Base-by-base conservation (phyloP, 2,329 filamentous ascomycete species). In the Phialocephala subalpina region DNA sequence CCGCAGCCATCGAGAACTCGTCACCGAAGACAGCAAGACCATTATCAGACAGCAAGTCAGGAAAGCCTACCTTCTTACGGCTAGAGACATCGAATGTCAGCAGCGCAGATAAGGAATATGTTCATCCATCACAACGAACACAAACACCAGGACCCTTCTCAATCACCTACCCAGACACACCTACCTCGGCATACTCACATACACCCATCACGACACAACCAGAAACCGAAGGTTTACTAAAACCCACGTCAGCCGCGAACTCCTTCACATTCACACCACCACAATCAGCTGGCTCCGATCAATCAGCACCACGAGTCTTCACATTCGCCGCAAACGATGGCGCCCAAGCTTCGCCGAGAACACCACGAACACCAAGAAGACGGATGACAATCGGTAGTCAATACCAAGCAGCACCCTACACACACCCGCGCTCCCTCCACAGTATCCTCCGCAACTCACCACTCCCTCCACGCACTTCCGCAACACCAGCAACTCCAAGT, bases 391-490 rank as follows among this genome's bases (percentile, higher is more conserved):
- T 80, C 33, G 69, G 70, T 38, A 68, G 56, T 47, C 65, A 67
- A 42, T 66, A 67, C 40, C 70, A 70, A 62, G 57, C 62, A 9
- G 72, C 83, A 2, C 88, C 88, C 1, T 90, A 90, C 72, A 84
- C 80, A 1, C 87, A 87, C 68, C 84, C 87, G 38, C 82, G 83
- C 63, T 80, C 81, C 49, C 82, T 90, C 11, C 87, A 86, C 74
- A 89, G 87, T 76, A 90, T 90, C 72, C 82, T 90, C 25, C 85
- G 87, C 61, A 90, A 90, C 80, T 90, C 88, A 4, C 88, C 88
- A 20, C 80, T 90, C 7, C 86, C 87, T 22, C 84, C 86, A 0
- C 77, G 80, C 2, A 84, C 78, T 22, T 80, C 84, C 2, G 78
- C 79, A 36, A 83, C 84, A 9, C 84, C 86, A 1, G 77, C 80